Percentiles rank a stretch among this genome's conserved stretches.
phyloP scores from a whole-genome alignment of 345 rosid species.

The Psidium guajava region DNA sequence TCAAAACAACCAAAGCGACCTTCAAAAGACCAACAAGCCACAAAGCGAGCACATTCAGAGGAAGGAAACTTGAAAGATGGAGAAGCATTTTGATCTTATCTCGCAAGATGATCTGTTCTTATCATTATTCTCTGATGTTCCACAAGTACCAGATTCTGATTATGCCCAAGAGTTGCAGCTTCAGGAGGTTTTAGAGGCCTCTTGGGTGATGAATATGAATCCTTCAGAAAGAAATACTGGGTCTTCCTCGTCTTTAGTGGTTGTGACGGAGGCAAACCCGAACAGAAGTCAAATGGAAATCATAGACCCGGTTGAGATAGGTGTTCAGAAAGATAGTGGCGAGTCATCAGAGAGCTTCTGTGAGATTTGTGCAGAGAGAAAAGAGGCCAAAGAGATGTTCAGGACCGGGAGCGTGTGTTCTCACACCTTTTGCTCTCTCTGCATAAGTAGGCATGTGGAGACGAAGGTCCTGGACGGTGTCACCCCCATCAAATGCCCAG shows the following conservation, averaged over 20 bases:
- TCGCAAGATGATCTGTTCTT: background rate
- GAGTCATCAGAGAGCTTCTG: slow-evolving; percentile 24
- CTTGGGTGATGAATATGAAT: background rate
- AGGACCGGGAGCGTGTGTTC: slow-evolving; percentile 13
- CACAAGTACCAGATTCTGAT: background rate
- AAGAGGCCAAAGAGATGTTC: slow-evolving; percentile 27
- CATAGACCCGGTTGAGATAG: background rate
- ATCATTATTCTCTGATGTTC: background rate
- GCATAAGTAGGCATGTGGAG: slow-evolving; percentile 36
- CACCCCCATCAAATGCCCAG: slow-evolving; percentile 40
- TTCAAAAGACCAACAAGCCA: background rate
- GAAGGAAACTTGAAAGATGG: background rate
- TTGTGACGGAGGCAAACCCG: background rate
- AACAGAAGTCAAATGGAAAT: background rate
- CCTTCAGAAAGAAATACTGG: background rate
- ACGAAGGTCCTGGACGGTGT: slow-evolving; percentile 15
- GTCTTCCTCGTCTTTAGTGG: background rate
- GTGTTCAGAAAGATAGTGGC: background rate
- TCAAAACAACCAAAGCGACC: background rate
- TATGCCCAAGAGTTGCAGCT: background rate
- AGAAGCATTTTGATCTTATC: background rate
- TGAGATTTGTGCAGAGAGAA: slow-evolving; percentile 44
- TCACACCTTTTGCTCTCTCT: slow-evolving; percentile 41
- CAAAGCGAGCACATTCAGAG: background rate
- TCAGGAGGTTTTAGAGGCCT: background rate